A percentile compares a stretch with the other conserved stretches of the same genome.
Conservation (phyloP, 352 stramenopile genomes). For the Phytophthora quininea region DNA sequence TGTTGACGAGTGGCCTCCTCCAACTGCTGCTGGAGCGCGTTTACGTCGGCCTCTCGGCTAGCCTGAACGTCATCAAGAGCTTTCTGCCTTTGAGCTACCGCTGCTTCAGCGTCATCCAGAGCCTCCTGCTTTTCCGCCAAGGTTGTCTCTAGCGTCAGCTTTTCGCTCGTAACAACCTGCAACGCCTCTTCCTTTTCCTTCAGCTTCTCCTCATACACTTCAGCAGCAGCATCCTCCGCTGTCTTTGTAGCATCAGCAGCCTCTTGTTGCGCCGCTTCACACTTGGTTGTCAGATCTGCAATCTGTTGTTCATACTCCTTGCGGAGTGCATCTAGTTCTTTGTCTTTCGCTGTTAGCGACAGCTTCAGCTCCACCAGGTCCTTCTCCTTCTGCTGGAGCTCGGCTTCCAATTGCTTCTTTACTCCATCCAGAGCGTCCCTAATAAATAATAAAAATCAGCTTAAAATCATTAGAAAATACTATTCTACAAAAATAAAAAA, state of each 20-base stretch:
- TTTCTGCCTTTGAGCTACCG: constrained; percentile 14
- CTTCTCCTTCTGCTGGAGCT: constrained; percentile 74
- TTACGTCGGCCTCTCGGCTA: constrained; percentile 20
- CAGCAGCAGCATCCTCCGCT: constrained; percentile 36
- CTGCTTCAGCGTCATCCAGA: constrained; percentile 25
- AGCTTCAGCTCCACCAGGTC: constrained; percentile 45
- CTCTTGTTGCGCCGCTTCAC: constrained; percentile 43
- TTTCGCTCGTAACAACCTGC: constrained; percentile 17
- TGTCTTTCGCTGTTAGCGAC: constrained; percentile 45
- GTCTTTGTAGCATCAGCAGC: constrained; percentile 34
- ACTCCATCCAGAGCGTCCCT: constrained; percentile 69
- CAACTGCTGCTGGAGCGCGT: constrained; percentile 25
- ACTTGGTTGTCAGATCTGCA: constrained; percentile 37
- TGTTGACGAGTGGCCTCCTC: constrained; percentile 5
- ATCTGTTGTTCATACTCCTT: constrained; percentile 51
- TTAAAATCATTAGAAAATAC: constrained; percentile 1
- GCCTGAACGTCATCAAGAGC: constrained; percentile 40
- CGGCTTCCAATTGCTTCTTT: constrained; percentile 70
- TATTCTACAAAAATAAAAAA: not conserved
- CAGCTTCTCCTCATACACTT: constrained; percentile 38
- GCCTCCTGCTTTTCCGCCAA: constrained; percentile 43
- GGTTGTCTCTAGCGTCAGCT: constrained; percentile 31
- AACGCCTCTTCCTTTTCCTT: constrained; percentile 41
- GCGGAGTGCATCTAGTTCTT: constrained; percentile 38
- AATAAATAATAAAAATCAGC: constrained; percentile 1